Evolutionary conservation across 805 yeast genomes (phyloP).

Genomic region (Schwanniomyces occidentalis): DNA sequence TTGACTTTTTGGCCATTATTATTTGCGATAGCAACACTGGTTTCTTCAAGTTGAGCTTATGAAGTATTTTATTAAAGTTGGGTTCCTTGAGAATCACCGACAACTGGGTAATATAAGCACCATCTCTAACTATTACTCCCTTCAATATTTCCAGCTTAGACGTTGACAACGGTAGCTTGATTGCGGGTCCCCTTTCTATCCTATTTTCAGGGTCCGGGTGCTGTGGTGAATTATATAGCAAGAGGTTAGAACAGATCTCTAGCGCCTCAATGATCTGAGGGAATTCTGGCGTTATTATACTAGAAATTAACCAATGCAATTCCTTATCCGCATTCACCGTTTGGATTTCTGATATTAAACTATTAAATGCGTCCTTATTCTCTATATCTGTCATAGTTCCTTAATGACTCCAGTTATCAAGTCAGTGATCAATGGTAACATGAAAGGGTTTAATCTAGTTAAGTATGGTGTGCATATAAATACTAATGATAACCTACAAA

Average conservation of each 20-base stretch:
- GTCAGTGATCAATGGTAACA: too few species aligned
- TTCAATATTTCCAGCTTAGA: slow-evolving; percentile 56
- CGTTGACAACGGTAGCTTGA: slow-evolving; percentile 59
- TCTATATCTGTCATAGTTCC: too few species aligned
- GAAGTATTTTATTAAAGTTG: slow-evolving; percentile 34
- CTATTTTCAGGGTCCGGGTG: slow-evolving; percentile 26
- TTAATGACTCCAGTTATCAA: too few species aligned
- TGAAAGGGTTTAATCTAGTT: too few species aligned
- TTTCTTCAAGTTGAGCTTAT: slow-evolving; percentile 26
- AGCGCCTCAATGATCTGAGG: slow-evolving; percentile 39
- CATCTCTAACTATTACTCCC: slow-evolving; percentile 60
- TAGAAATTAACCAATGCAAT: slow-evolving; percentile 30
- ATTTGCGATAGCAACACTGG: slow-evolving; percentile 45
- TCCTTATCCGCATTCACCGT: slow-evolving; percentile 22
- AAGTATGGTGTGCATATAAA: too few species aligned
- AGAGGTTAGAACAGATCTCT: slow-evolving; percentile 35
- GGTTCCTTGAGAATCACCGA: slow-evolving; percentile 45
- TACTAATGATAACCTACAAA: too few species aligned
- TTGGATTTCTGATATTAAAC: slow-evolving; percentile 14
- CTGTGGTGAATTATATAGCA: slow-evolving; percentile 37
- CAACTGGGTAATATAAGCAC: slow-evolving; percentile 52
- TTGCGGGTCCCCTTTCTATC: slow-evolving; percentile 39
- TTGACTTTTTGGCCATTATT: slow-evolving; percentile 44
- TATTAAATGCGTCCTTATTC: too few species aligned
- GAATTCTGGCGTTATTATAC: slow-evolving; percentile 26